These are phyloP conservation scores for Didymella arachidicola DNA, from an alignment of 2,329 filamentous ascomycete species.

Conservation along the genomic window DNA sequence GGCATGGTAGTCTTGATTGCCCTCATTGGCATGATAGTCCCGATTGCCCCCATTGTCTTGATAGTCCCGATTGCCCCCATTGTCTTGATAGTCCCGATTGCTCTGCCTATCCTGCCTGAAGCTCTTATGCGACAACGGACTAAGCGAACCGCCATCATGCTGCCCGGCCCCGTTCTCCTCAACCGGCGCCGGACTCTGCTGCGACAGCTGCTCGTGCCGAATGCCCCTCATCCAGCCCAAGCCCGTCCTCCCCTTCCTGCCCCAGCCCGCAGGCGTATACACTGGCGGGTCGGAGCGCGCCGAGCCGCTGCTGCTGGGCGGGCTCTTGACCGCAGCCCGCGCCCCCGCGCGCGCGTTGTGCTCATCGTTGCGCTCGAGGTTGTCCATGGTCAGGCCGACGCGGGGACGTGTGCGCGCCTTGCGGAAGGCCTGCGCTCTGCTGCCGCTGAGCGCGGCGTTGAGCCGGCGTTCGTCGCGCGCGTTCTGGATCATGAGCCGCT, in stretches of 20 bases:
- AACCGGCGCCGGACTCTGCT: conserved; percentile 15
- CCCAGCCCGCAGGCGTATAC: conserved; percentile 57
- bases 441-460: conserved; percentile 45
- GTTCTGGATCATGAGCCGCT: conserved; percentile 54
- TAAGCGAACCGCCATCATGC: conserved; percentile 39
- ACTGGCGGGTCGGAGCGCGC: conserved; percentile 53
- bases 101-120: conserved; percentile 25
- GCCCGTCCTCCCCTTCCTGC: conserved; percentile 53
- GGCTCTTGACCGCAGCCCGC: conserved; percentile 35
- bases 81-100: conserved; percentile 11
- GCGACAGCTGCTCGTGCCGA: conserved; percentile 35
- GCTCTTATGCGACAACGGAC: conserved; percentile 51
- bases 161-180: conserved; percentile 23
- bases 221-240: conserved; percentile 56
- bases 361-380: conserved; percentile 51
- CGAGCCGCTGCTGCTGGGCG: conserved; percentile 49
- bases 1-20: too few relatives aligned
- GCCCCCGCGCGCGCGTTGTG: conserved; percentile 19
- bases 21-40: too few relatives aligned
- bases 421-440: conserved; percentile 50
- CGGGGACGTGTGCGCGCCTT: conserved; percentile 53
- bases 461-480: conserved; percentile 54
- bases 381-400: conserved; percentile 54
- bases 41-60: too few relatives aligned
- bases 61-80: too few relatives aligned